These are phyloP conservation scores for Lodderomyces oxycetoniae DNA, from an alignment of 1,139 yeast species.

Conservation along the genomic window DNA sequence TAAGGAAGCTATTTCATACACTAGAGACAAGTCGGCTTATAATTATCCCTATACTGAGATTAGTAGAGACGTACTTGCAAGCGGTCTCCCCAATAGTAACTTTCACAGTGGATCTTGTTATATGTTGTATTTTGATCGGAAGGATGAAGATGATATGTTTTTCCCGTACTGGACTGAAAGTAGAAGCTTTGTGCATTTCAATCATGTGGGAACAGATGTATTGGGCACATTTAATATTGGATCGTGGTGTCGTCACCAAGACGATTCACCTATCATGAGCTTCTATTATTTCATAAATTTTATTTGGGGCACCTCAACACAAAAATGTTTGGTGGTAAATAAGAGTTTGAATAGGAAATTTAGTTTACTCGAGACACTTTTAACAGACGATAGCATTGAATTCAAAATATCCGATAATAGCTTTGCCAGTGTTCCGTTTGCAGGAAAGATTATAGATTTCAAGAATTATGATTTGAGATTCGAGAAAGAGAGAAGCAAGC, in stretches of 20 bases:
- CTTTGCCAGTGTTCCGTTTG: slow-evolving; percentile 13
- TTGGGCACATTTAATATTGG: slow-evolving; percentile 6
- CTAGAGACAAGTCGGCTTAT: slow-evolving; percentile 1
- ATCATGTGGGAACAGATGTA: slow-evolving; percentile 7
- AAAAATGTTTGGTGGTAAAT: slow-evolving; percentile 10
- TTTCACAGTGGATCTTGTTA: slow-evolving; percentile 15
- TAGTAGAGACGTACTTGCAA: slow-evolving; percentile 20
- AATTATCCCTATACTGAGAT: slow-evolving; percentile 5
- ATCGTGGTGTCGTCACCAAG: not conserved
- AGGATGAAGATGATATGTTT: too few species aligned
- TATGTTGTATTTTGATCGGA: slow-evolving; percentile 7
- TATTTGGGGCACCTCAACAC: slow-evolving; percentile 13
- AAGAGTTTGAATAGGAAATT: slow-evolving; percentile 13
- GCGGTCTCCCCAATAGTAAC: slow-evolving; percentile 16
- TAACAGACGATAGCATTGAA: slow-evolving; percentile 10
- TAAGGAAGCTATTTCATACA: slow-evolving; percentile 1
- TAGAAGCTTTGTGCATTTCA: slow-evolving; percentile 6
- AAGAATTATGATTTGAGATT: slow-evolving; percentile 34
- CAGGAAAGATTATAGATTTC: slow-evolving; percentile 36
- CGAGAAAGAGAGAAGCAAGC: slow-evolving; percentile 12
- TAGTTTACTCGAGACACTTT: slow-evolving; percentile 14
- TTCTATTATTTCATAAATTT: slow-evolving; percentile 16
- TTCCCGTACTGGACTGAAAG: too few species aligned
- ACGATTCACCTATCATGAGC: slow-evolving; percentile 11
- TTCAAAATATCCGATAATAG: slow-evolving; percentile 2